A percentile compares a stretch with the other conserved stretches of the same genome.
Conservation (phyloP, 140 eudicot genomes). For the Senecio squalidus region DNA sequence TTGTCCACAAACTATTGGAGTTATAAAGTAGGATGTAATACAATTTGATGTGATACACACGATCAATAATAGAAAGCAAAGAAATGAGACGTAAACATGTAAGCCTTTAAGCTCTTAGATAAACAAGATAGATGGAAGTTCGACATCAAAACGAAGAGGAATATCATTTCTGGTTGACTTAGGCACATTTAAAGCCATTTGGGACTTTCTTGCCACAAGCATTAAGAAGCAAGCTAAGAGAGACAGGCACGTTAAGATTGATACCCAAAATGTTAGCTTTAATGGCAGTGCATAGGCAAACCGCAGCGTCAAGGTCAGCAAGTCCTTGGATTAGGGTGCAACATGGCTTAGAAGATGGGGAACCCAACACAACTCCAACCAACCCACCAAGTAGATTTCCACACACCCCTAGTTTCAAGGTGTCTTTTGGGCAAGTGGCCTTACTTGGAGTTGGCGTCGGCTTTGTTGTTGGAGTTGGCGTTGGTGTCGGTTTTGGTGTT, state of each 20-base stretch:
- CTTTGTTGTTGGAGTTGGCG: neutral
- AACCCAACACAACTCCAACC: neutral
- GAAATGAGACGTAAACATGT: neutral
- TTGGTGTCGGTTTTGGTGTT: neutral
- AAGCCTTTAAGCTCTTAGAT: neutral
- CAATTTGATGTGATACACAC: neutral
- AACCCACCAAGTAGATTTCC: neutral
- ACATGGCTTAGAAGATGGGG: constrained; percentile 33
- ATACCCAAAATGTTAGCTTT: constrained; percentile 68
- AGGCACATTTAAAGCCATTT: constrained; percentile 53
- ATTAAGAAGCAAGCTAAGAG: too few species aligned
- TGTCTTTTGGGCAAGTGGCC: neutral
- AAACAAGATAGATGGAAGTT: neutral
- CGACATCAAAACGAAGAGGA: neutral
- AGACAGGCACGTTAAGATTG: constrained; percentile 52
- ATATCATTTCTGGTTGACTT: neutral
- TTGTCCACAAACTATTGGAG: neutral
- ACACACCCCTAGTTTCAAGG: neutral
- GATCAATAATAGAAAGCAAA: neutral
- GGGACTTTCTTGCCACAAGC: constrained; percentile 63
- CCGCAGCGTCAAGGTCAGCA: constrained; percentile 63
- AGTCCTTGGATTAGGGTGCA: constrained; percentile 51
- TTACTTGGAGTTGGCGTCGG: neutral
- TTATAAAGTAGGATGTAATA: neutral
- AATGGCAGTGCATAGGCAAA: too few species aligned